Evolutionary conservation across 1,284 basidiomycete species (phyloP).

Genomic region (Pseudozyma tsukubaensis): DNA sequence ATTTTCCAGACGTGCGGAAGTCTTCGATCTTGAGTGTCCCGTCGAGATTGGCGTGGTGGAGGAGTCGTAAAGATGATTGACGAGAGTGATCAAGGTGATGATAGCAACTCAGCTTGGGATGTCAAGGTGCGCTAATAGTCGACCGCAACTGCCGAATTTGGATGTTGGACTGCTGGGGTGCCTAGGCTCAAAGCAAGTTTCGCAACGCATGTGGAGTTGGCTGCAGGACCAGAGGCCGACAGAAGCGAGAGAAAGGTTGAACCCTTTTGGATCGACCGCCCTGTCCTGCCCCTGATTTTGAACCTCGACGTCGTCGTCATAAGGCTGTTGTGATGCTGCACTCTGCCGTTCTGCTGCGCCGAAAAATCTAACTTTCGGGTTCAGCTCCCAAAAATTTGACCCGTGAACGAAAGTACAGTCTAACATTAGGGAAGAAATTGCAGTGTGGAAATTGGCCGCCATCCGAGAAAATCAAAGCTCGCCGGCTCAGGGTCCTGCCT

Average conservation of each 20-base stretch:
- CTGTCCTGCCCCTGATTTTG: not conserved
- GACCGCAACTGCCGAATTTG: constrained; percentile 21
- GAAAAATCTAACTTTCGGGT: not conserved
- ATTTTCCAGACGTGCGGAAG: not conserved
- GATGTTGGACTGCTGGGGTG: constrained; percentile 24
- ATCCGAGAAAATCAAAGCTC: too few relatives aligned
- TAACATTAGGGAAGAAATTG: not conserved
- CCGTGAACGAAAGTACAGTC: not conserved
- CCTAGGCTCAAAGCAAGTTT: not conserved
- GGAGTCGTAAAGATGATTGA: not conserved
- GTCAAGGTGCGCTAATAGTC: not conserved
- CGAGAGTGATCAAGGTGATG: not conserved
- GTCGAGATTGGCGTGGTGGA: not conserved
- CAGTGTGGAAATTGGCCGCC: not conserved
- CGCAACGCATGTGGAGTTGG: constrained; percentile 32
- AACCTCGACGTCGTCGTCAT: constrained; percentile 19
- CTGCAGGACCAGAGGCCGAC: constrained; percentile 2
- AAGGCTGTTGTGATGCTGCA: constrained; percentile 8
- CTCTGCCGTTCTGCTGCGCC: constrained; percentile 1
- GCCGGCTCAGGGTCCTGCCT: constrained; percentile 2
- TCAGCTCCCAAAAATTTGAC: not conserved
- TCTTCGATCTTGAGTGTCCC: not conserved
- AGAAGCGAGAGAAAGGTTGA: constrained; percentile 1
- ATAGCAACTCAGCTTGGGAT: not conserved
- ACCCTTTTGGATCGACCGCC: constrained; percentile 8